phyloP scores from a whole-genome alignment of 441 rosid species.

The Aquilaria agallochum region DNA sequence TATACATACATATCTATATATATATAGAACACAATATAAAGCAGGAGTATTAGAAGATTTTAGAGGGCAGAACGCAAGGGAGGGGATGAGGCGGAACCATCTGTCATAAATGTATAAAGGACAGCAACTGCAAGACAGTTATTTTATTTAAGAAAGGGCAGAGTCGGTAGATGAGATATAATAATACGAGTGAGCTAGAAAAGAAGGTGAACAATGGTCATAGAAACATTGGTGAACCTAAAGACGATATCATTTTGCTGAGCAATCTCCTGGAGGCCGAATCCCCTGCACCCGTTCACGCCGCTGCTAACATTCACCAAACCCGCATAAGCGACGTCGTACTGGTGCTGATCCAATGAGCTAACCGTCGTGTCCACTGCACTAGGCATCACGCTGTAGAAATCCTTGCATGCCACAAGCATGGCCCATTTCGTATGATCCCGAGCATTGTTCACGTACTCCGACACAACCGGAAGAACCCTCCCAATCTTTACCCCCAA shows the following conservation, averaged over 20 bases:
- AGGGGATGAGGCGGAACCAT: no score
- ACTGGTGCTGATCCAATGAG: slow-evolving; percentile 1
- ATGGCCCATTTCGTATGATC: neutral
- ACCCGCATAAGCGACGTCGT: neutral
- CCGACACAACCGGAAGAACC: neutral
- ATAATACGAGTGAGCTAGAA: neutral
- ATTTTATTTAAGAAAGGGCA: no score
- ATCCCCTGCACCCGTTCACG: neutral
- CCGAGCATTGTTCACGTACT: neutral
- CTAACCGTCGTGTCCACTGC: neutral
- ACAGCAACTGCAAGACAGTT: no score
- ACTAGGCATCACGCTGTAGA: neutral
- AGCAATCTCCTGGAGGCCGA: neutral
- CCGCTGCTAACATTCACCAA: neutral
- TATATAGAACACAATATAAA: no score
- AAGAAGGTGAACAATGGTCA: slow-evolving; percentile 3
- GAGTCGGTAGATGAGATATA: no score
- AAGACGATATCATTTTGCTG: neutral
- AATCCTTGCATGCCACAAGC: slow-evolving; percentile 4
- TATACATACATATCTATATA: no score
- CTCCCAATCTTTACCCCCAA: neutral
- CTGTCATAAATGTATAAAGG: no score
- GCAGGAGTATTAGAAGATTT: no score
- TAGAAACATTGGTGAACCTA: slow-evolving; percentile 9
- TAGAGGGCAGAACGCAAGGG: no score